A percentile compares a stretch with the other conserved stretches of the same genome.
phyloP scores from a whole-genome alignment of 2,329 filamentous ascomycete species.

The Calonectria pseudoturangicola region DNA sequence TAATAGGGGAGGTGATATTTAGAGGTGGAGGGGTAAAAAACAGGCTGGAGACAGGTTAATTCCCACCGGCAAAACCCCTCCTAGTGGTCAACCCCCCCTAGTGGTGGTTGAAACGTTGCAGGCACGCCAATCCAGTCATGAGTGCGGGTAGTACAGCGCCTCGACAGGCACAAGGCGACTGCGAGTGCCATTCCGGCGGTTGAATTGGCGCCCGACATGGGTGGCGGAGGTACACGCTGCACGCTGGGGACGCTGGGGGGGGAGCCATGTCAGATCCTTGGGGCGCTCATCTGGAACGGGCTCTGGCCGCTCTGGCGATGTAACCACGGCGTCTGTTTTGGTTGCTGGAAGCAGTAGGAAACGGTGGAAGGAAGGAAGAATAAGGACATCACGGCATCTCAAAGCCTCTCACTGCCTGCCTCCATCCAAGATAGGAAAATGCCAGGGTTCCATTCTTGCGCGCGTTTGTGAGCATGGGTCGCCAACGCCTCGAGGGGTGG shows the following conservation, averaged over 20 bases:
- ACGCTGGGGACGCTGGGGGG: background rate
- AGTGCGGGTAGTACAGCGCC: slow-evolving; percentile 10
- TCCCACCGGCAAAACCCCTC: slow-evolving; percentile 1
- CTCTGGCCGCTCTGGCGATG: slow-evolving; percentile 19
- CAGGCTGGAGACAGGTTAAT: slow-evolving; percentile 21
- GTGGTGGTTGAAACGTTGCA: slow-evolving; percentile 17
- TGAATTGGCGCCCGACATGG: slow-evolving; percentile 17
- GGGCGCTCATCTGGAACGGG: slow-evolving; percentile 16
- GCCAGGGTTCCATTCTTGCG: slow-evolving; percentile 28
- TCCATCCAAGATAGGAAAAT: slow-evolving; percentile 12
- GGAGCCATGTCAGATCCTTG: slow-evolving; percentile 31
- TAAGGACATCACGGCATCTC: background rate
- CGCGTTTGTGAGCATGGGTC: slow-evolving; percentile 26
- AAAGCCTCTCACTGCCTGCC: background rate
- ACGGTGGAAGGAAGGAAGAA: background rate
- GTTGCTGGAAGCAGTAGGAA: background rate
- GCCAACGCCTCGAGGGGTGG: slow-evolving; percentile 14
- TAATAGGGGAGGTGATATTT: background rate
- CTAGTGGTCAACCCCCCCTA: too few species aligned
- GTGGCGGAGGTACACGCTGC: background rate
- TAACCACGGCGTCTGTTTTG: background rate
- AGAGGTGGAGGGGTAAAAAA: background rate
- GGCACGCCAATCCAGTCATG: slow-evolving; percentile 1
- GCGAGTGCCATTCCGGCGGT: slow-evolving; percentile 16
- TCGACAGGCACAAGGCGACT: slow-evolving; percentile 5